Base-by-base conservation (phyloP, 2,329 filamentous ascomycete species). In the Venturia asperata region DNA sequence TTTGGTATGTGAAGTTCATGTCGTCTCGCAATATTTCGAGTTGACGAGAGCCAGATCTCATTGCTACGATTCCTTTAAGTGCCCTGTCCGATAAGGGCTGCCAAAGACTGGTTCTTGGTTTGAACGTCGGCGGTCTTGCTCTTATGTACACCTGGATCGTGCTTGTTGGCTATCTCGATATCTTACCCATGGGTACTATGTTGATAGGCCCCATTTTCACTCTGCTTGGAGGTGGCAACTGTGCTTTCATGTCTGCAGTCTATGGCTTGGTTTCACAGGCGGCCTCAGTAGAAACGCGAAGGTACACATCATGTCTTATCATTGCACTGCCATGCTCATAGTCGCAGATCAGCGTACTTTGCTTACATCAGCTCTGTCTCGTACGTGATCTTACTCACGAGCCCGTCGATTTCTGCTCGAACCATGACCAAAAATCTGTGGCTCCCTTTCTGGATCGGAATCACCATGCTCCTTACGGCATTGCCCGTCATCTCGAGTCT, bases 381-480 rank as follows among this genome's bases (percentile, higher is more conserved):
- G 9, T 76, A 76, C 47, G 70, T 77, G 0, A 72, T 75, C 21
- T 69, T 70, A 2, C 74, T 76, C 24, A 49, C 68, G 7, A 73
- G 74, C 1, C 75, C 74, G 2, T 72, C 74, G 0, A 63, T 76
- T 34, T 74, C 75, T 1, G 72, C 74, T 0, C 67, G 71, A 49
- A 72, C 72, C 1, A 75, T 77, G 74, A 73, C 71, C 60, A 68
- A 66, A 47, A 73, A 70, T 64, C 64, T 76, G 0, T 76, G 74
- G 75, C 66, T 74, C 1, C 75, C 75, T 1, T 76, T 77, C 61
- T 74, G 70, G 68, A 67, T 76, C 56, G 74, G 72, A 52, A 70
- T 61, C 70, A n/a, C 67, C 73, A 47, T 60, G 62, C 56, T 65
- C 27, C 27, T 66, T 30, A 27, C 27, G 11, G 60, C 60, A 2